Evolutionary conservation across 2,329 filamentous ascomycete genomes (phyloP).

Genomic region (Colletotrichum acutatum): DNA sequence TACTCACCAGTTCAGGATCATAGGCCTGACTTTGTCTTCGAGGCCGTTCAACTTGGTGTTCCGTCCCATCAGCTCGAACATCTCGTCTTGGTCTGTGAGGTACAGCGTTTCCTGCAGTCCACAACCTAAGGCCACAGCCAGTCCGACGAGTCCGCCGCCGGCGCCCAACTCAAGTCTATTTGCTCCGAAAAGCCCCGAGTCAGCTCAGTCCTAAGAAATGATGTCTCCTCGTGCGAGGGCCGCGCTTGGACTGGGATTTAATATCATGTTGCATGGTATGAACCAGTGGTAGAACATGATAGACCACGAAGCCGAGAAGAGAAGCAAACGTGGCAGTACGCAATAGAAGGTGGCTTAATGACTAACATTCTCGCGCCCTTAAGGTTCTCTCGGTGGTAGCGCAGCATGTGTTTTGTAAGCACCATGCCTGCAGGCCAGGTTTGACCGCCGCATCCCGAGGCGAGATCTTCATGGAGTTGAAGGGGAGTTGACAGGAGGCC

Average conservation of each 20-base stretch:
- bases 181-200: slow-evolving; percentile 24
- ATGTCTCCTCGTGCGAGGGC: background rate
- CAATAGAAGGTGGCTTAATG: slow-evolving; percentile 14
- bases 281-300: background rate
- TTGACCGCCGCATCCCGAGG: slow-evolving; percentile 90
- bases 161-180: slow-evolving; percentile 88
- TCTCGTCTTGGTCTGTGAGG: slow-evolving; percentile 88
- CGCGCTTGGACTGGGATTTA: background rate
- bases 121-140: slow-evolving; percentile 66
- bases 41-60: slow-evolving; percentile 88
- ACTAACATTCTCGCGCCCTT: slow-evolving; percentile 78
- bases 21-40: slow-evolving; percentile 69
- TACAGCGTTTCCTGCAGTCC: slow-evolving; percentile 64
- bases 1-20: slow-evolving; percentile 83
- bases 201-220: slow-evolving; percentile 4
- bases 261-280: background rate
- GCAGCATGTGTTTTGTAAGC: slow-evolving; percentile 85
- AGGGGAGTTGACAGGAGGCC: slow-evolving; percentile 78
- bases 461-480: slow-evolving; percentile 84
- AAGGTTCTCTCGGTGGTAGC: slow-evolving; percentile 74
- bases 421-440: slow-evolving; percentile 95
- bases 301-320: background rate
- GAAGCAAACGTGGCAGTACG: background rate
- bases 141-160: slow-evolving; percentile 86
- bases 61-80: slow-evolving; percentile 85